phyloP scores from a whole-genome alignment of 2,329 filamentous ascomycete species.

The Sphaerostilbella broomeana region DNA sequence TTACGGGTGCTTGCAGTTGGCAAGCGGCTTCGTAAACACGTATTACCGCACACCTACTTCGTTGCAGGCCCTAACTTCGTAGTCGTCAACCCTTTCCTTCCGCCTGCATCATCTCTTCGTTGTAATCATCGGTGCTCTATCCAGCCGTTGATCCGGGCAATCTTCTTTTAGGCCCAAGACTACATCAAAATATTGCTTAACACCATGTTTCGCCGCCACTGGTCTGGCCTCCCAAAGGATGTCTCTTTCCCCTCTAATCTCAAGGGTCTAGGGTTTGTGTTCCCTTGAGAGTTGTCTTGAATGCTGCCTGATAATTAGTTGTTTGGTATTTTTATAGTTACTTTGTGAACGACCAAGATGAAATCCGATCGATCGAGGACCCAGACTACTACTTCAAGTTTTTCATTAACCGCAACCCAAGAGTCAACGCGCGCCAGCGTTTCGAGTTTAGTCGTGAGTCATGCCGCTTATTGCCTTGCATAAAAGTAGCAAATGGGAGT shows the following conservation, averaged over 20 bases:
- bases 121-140: no score
- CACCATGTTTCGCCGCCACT: slow-evolving; percentile 65
- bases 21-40: neutral
- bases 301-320: no score
- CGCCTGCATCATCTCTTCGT: no score
- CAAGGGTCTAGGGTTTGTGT: slow-evolving; percentile 59
- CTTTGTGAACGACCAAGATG: slow-evolving; percentile 68
- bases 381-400: slow-evolving; percentile 68
- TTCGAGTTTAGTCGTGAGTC: slow-evolving; percentile 65
- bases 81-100: no score
- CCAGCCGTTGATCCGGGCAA: no score
- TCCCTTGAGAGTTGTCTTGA: neutral
- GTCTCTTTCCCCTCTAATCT: slow-evolving; percentile 59
- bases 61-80: no score
- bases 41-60: no score
- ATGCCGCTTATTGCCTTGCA: neutral
- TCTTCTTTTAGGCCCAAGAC: no score
- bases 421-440: slow-evolving; percentile 69
- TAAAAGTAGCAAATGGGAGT: neutral
- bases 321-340: slow-evolving; percentile 46
- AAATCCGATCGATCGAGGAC: slow-evolving; percentile 63
- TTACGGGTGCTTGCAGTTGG: slow-evolving; percentile 7
- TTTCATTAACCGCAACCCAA: slow-evolving; percentile 64
- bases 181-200: no score
- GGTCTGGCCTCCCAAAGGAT: slow-evolving; percentile 64